Evolutionary conservation across 2,329 filamentous ascomycete genomes (phyloP), one percentile per base, ranked within the genome.

Genomic region (Fusarium sp.): DNA sequence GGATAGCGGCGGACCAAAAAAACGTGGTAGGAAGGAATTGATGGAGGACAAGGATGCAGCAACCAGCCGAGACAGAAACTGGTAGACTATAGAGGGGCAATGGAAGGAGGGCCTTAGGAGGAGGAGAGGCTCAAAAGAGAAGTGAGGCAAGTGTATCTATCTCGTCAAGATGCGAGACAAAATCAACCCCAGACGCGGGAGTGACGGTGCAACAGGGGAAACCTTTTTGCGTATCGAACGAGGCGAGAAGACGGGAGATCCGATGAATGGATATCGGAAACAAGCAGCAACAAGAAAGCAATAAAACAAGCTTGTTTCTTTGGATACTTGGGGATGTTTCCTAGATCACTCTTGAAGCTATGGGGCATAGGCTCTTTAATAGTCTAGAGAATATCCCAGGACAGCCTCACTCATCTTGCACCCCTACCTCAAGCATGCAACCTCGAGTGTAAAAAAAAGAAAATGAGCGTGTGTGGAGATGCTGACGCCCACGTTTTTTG

Each of bases 121-220:
- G 54, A 51, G 28, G 22, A 26, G 46, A 69, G 60, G 53, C 57
- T 71, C 59, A 55, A 47, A 61, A 39, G 38, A 31, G 34, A 26
- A 44, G 14, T 53, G 31, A 55, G 14, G 6, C 17, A 43, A 54
- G 40, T 45, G 56, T 17, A 56, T 50, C 34, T 57, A 45, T 57
- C 62, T 69, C 57, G 63, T 70, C 58, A 70, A 65, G 56, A 67
- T 71, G 67, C 69, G 60, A 73, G 70, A 73, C 70, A 68, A 61
- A 47, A 52, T 33, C 40, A 62, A 60, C 58, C 49, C 69, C 43
- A 70, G 63, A 67, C 62, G 61, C 65, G 72, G 71, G 64, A 73
- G 66, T 62, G 66, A 70, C 59, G 69, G 72, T 75, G 72, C 46
- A 75, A 66, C 71, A 57, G 49, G 40, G 52, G 57, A 50, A 50